Evolutionary conservation across 495 filamentous ascomycete genomes (phyloP).

Genomic region (Margaritispora aquatica): DNA sequence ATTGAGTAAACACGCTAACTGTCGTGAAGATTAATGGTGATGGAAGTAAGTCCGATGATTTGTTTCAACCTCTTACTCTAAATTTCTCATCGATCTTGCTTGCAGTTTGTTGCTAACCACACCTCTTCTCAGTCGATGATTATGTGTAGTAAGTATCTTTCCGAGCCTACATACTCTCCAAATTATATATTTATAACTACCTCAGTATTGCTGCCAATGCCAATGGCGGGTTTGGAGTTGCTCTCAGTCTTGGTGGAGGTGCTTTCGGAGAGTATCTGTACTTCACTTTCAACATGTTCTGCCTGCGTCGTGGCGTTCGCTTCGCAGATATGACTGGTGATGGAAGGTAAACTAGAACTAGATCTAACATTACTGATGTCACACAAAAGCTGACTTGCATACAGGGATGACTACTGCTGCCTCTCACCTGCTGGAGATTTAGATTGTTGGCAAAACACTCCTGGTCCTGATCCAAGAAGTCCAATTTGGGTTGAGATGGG

Average conservation of each 20-base stretch:
- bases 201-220: neutral
- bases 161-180: too few relatives aligned
- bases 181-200: too few relatives aligned
- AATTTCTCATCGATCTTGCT: too few relatives aligned
- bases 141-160: too few relatives aligned
- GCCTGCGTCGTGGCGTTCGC: neutral
- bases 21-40: too few relatives aligned
- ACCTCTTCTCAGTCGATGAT: too few relatives aligned
- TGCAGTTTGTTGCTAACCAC: too few relatives aligned
- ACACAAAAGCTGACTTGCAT: too few relatives aligned
- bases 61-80: too few relatives aligned
- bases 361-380: too few relatives aligned
- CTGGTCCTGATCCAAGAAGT: neutral
- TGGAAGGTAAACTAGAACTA: neutral
- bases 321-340: conserved; percentile 1
- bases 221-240: neutral
- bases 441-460: neutral
- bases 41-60: too few relatives aligned
- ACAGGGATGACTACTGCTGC: neutral
- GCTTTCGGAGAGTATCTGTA: neutral
- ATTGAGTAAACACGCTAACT: too few relatives aligned
- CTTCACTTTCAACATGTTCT: neutral
- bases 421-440: neutral
- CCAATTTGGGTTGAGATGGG: neutral
- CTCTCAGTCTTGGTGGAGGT: neutral